Conservation (phyloP, 192 early-diverging fungal genomes). For the Linnemannia exigua region DNA sequence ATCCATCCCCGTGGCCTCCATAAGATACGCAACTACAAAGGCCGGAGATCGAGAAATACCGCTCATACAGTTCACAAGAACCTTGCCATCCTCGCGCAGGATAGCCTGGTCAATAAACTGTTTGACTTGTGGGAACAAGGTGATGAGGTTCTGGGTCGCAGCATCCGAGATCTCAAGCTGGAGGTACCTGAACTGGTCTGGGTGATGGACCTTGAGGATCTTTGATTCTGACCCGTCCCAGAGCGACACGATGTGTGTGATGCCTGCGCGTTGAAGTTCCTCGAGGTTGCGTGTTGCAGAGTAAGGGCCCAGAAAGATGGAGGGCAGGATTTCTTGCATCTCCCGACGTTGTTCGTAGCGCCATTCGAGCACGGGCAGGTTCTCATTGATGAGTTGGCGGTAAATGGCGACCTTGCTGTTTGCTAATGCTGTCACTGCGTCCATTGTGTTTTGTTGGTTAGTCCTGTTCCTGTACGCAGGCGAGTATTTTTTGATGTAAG, state of each 20-base stretch:
- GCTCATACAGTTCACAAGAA: conserved; percentile 80
- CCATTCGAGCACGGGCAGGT: conserved; percentile 57
- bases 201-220: conserved; percentile 69
- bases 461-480: background rate
- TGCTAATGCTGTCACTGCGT: background rate
- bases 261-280: conserved; percentile 64
- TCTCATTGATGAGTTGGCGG: conserved; percentile 45
- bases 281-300: conserved; percentile 72
- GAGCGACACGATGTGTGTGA: conserved; percentile 87
- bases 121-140: conserved; percentile 75
- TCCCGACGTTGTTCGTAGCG: conserved; percentile 85
- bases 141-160: conserved; percentile 87
- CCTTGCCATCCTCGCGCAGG: conserved; percentile 58
- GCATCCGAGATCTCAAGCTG: conserved; percentile 85
- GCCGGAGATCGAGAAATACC: conserved; percentile 89
- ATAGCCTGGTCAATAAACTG: conserved; percentile 69
- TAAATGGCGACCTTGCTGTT: conserved; percentile 19
- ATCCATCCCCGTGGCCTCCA: conserved; percentile 77
- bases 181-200: conserved; percentile 71
- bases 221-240: conserved; percentile 76
- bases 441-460: background rate
- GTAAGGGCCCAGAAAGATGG: conserved; percentile 87
- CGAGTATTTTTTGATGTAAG: background rate
- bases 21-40: conserved; percentile 92
- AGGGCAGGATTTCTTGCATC: conserved; percentile 83